phyloP scores from a whole-genome alignment of 176 grass and related monocot genomes.

The Triticum monococcum region DNA sequence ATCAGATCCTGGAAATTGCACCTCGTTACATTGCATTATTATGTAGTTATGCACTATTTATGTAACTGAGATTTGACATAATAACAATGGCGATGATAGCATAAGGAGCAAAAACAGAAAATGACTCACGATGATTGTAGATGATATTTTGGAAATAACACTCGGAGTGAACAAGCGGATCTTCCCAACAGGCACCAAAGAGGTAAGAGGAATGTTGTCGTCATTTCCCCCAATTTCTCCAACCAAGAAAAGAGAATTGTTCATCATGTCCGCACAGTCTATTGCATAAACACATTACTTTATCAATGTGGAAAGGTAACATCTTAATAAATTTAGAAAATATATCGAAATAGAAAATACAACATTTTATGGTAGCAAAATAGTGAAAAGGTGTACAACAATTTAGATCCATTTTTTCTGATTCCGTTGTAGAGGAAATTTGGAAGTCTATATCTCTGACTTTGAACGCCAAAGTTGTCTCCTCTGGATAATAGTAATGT shows the following conservation, averaged over 20 bases:
- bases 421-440: background rate
- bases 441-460: background rate
- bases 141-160: slow-evolving; percentile 40
- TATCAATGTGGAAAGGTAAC: background rate
- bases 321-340: background rate
- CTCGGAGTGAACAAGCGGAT: slow-evolving; percentile 28
- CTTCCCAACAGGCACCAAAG: slow-evolving; percentile 28
- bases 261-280: slow-evolving; percentile 37
- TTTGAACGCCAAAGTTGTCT: background rate
- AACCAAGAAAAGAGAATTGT: slow-evolving; percentile 57
- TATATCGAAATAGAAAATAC: background rate
- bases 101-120: background rate
- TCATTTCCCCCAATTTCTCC: slow-evolving; percentile 94
- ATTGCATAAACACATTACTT: background rate
- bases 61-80: background rate
- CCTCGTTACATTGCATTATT: background rate
- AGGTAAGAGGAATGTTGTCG: slow-evolving; percentile 61
- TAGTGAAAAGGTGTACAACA: background rate
- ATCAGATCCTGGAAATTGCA: slow-evolving; percentile 59
- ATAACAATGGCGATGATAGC: background rate
- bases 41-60: background rate
- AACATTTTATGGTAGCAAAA: background rate
- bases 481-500: background rate
- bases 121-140: slow-evolving; percentile 47
- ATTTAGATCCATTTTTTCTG: background rate